These are phyloP conservation scores for Talaromyces sp. DNA, from an alignment of 2,329 filamentous ascomycete genomes.

Conservation along the genomic window DNA sequence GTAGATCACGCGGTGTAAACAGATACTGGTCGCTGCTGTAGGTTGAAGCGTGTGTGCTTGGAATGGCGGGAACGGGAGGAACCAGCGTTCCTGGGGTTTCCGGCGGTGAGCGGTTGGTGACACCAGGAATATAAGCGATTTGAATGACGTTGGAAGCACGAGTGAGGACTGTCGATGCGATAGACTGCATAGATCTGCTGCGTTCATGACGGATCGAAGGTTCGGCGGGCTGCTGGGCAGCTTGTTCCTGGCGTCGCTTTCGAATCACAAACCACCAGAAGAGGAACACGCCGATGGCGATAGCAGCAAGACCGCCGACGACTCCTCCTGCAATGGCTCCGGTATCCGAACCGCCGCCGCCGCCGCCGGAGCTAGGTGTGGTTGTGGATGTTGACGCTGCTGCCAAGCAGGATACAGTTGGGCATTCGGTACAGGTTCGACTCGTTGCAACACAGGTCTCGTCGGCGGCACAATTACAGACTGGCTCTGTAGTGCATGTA, in stretches of 20 bases:
- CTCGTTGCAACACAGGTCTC: constrained; percentile 59
- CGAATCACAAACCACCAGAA: constrained; percentile 88
- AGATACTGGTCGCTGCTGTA: constrained; percentile 71
- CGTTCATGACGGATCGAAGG: constrained; percentile 43
- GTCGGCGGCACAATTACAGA: constrained; percentile 58
- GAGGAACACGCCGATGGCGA: constrained; percentile 72
- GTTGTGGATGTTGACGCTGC: constrained; percentile 31
- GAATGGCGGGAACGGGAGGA: constrained; percentile 91
- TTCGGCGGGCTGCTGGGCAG: constrained; percentile 43
- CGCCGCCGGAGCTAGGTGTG: constrained; percentile 30
- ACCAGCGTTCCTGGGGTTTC: constrained; percentile 77
- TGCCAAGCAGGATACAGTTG: constrained; percentile 54
- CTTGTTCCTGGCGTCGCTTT: constrained; percentile 61
- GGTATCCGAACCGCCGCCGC: constrained; percentile 59
- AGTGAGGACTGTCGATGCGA: constrained; percentile 92
- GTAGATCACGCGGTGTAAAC: constrained; percentile 85
- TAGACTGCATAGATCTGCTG: constrained; percentile 77
- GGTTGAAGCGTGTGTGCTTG: constrained; percentile 48
- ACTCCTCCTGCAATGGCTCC: constrained; percentile 91
- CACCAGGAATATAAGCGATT: constrained; percentile 96
- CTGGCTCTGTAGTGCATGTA: constrained; percentile 51
- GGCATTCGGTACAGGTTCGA: constrained; percentile 58
- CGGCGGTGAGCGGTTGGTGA: constrained; percentile 84
- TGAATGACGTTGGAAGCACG: constrained; percentile 98
- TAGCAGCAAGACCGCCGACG: constrained; percentile 72